phyloP scores from a whole-genome alignment of 495 filamentous ascomycete species.

The Xylaria intraflava region DNA sequence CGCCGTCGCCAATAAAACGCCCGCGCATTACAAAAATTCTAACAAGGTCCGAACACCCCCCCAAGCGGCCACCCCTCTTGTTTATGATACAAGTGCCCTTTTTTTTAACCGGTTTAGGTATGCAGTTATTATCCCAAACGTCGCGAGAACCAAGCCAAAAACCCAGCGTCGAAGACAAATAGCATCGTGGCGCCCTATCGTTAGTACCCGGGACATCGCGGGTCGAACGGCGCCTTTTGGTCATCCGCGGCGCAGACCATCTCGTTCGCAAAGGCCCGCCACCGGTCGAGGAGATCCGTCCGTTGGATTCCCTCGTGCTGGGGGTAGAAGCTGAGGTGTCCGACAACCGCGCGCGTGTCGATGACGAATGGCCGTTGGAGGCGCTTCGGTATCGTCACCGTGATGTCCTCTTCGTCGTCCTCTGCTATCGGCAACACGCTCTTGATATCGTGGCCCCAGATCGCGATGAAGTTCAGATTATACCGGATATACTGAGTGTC shows the following conservation, averaged over 20 bases:
- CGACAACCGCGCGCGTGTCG: slow-evolving; percentile 47
- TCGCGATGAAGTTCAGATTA: slow-evolving; percentile 43
- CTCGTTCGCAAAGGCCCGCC: slow-evolving; percentile 47
- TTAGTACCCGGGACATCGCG: slow-evolving; percentile 24
- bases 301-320: slow-evolving; percentile 38
- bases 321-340: slow-evolving; percentile 41
- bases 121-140: too few species aligned
- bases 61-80: too few species aligned
- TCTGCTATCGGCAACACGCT: slow-evolving; percentile 21
- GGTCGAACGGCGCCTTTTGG: slow-evolving; percentile 23
- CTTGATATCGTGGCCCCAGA: slow-evolving; percentile 39
- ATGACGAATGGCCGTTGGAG: slow-evolving; percentile 35
- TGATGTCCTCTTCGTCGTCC: slow-evolving; percentile 30
- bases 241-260: slow-evolving; percentile 23
- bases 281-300: slow-evolving; percentile 48
- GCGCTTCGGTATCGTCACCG: slow-evolving; percentile 20
- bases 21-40: too few species aligned
- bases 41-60: too few species aligned
- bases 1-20: background rate
- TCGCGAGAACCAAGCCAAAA: too few species aligned
- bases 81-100: too few species aligned
- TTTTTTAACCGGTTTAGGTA: too few species aligned
- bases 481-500: slow-evolving; percentile 38
- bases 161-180: background rate
- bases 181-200: background rate